Evolutionary conservation across 768 basidiomycete genomes (phyloP).

Genomic region (Russula virescens): DNA sequence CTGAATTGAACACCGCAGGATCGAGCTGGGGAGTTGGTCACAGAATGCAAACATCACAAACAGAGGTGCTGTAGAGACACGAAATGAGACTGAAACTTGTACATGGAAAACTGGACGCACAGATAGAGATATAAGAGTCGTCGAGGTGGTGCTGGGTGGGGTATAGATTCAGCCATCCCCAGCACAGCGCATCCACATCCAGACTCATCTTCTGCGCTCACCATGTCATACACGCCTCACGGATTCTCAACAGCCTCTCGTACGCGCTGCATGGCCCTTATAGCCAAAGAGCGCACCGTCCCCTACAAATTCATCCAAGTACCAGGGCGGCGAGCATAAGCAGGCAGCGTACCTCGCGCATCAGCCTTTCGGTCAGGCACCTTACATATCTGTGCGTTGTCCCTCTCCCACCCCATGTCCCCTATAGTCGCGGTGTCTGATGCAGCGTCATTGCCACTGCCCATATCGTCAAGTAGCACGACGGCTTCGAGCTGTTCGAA

Average conservation of each 20-base stretch:
- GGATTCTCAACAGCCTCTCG: not conserved
- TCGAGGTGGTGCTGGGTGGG: too few species aligned
- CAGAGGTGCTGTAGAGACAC: not conserved
- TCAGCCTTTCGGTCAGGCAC: not conserved
- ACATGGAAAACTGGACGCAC: too few species aligned
- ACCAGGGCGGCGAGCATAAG: not conserved
- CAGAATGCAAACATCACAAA: not conserved
- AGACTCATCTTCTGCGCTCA: not conserved
- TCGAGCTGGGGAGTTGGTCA: too few species aligned
- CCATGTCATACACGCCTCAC: not conserved
- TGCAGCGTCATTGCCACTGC: not conserved
- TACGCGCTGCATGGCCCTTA: constrained; percentile 5
- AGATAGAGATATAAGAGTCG: too few species aligned
- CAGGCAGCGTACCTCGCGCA: not conserved
- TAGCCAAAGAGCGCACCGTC: constrained; percentile 8
- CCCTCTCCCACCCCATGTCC: not conserved
- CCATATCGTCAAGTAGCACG: constrained; percentile 12
- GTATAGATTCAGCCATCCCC: too few species aligned
- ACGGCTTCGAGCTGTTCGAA: too few species aligned
- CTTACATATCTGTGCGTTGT: not conserved
- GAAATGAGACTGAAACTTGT: too few species aligned
- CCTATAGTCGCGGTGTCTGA: too few species aligned
- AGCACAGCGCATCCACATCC: too few species aligned
- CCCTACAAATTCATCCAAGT: constrained; percentile 1
- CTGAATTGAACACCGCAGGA: too few species aligned